phyloP scores from a whole-genome alignment of 2,329 filamentous ascomycete species.

The Alternaria hordeiaustralica region DNA sequence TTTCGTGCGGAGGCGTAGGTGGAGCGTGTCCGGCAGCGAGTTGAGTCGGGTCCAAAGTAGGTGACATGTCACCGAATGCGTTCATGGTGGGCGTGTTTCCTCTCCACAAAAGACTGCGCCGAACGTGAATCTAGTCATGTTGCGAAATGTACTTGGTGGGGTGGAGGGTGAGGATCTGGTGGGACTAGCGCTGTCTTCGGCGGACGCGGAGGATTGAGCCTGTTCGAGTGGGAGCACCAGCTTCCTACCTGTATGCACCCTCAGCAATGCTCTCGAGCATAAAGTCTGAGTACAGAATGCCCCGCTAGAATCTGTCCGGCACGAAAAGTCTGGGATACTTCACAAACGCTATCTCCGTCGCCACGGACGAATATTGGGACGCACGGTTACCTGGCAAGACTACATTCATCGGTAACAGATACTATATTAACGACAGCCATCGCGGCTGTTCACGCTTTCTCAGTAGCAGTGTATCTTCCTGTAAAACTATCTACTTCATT shows the following conservation, averaged over 20 bases:
- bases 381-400: not conserved
- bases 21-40: slow-evolving; percentile 40
- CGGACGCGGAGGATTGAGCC: slow-evolving; percentile 26
- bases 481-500: not conserved
- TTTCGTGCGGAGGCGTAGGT: slow-evolving; percentile 43
- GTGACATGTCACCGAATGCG: slow-evolving; percentile 29
- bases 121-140: slow-evolving; percentile 15
- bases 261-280: not conserved
- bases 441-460: not conserved
- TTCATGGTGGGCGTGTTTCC: slow-evolving; percentile 18
- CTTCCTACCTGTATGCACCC: not conserved
- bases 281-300: not conserved
- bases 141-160: slow-evolving; percentile 11
- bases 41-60: slow-evolving; percentile 32
- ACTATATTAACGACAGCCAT: not conserved
- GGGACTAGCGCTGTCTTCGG: slow-evolving; percentile 22
- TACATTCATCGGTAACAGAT: not conserved
- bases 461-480: not conserved
- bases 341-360: not conserved
- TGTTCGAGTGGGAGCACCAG: slow-evolving; percentile 8
- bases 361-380: not conserved
- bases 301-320: not conserved
- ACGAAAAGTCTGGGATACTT: not conserved
- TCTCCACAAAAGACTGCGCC: not conserved
- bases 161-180: slow-evolving; percentile 14